Conservation (phyloP, 1,139 yeast genomes). For the Hyphopichia burtonii region DNA sequence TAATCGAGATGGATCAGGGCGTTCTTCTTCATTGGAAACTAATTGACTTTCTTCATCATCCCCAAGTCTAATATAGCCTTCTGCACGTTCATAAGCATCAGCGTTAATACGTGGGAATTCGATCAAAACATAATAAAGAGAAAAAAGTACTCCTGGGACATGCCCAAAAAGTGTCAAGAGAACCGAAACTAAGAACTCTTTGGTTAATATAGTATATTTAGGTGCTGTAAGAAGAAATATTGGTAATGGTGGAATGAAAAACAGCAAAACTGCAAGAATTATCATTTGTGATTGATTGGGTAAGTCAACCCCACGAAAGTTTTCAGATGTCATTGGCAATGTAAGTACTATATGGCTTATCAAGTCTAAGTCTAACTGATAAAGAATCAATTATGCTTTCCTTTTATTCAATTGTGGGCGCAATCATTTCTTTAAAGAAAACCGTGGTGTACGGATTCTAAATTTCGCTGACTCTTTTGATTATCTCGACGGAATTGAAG, state of each 20-base stretch:
- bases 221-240: constrained; percentile 25
- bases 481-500: too few species aligned
- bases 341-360: neutral
- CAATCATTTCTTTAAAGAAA: too few species aligned
- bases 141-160: constrained; percentile 36
- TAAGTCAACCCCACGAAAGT: constrained; percentile 1
- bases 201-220: constrained; percentile 28
- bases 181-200: constrained; percentile 34
- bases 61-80: constrained; percentile 21
- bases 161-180: constrained; percentile 40
- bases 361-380: neutral
- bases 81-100: constrained; percentile 3
- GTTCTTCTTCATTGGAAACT: neutral
- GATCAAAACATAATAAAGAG: constrained; percentile 31
- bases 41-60: constrained; percentile 17
- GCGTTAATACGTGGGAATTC: constrained; percentile 16
- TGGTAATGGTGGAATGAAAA: constrained; percentile 43
- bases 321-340: neutral
- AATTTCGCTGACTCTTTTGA: neutral
- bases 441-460: neutral
- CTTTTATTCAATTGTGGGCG: neutral
- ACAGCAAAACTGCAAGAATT: constrained; percentile 30
- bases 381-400: neutral
- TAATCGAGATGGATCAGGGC: neutral
- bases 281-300: constrained; percentile 12